A percentile compares a stretch with the other conserved stretches of the same genome.
Evolutionary conservation across 2,329 filamentous ascomycete species (phyloP).

Genomic region (Aspergillus sp.): DNA sequence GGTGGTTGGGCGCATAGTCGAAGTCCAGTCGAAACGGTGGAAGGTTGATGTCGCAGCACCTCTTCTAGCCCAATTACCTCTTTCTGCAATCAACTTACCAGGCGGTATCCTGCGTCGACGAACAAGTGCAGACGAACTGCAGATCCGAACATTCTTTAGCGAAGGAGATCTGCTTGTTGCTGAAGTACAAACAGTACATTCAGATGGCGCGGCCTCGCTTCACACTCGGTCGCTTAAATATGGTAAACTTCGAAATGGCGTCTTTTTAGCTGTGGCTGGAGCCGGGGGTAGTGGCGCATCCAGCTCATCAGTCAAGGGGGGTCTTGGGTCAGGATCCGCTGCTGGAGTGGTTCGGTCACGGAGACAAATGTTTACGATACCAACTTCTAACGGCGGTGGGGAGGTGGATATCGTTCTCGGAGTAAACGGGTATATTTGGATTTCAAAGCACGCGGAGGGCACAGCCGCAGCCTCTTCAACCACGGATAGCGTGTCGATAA

Average conservation of each 20-base stretch:
- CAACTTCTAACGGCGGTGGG: slow-evolving; percentile 45
- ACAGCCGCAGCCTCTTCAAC: slow-evolving; percentile 42
- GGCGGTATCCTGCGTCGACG: slow-evolving; percentile 88
- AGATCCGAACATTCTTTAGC: slow-evolving; percentile 95
- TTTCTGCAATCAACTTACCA: slow-evolving; percentile 90
- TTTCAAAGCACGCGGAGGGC: slow-evolving; percentile 75
- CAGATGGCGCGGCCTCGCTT: slow-evolving; percentile 80
- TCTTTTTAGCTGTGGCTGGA: slow-evolving; percentile 80
- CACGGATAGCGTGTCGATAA: slow-evolving; percentile 64
- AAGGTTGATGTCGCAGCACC: slow-evolving; percentile 90
- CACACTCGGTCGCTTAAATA: slow-evolving; percentile 92
- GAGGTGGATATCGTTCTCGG: slow-evolving; percentile 84
- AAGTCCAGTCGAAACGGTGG: slow-evolving; percentile 93
- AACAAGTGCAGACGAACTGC: slow-evolving; percentile 93
- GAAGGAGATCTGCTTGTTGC: slow-evolving; percentile 93
- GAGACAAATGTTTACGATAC: slow-evolving; percentile 82
- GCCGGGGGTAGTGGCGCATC: slow-evolving; percentile 68
- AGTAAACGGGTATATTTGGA: slow-evolving; percentile 97
- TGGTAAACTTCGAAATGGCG: slow-evolving; percentile 90
- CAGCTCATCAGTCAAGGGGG: slow-evolving; percentile 33
- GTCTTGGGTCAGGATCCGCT: slow-evolving; percentile 22
- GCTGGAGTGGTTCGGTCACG: slow-evolving; percentile 74
- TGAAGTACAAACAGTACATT: slow-evolving; percentile 86
- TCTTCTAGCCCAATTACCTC: slow-evolving; percentile 78
- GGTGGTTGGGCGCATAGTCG: slow-evolving; percentile 87